Conservation (phyloP, 2,329 filamentous ascomycete genomes). For the Pseudocercospora eumusae region DNA sequence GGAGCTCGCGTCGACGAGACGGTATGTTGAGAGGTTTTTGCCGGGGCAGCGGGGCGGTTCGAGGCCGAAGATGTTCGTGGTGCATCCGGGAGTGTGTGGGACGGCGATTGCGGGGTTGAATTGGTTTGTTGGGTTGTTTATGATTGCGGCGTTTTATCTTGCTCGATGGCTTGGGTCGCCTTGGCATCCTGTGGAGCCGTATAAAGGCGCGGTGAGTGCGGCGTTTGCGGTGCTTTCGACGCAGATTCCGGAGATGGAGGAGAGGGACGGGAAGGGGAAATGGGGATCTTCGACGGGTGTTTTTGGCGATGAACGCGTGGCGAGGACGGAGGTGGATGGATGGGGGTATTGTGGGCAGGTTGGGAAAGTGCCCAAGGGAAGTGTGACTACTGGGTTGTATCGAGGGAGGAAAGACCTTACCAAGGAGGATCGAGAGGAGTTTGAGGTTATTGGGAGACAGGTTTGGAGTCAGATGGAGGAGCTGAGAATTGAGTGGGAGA, state of each 20-base stretch:
- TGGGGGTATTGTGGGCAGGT: constrained; percentile 70
- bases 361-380: constrained; percentile 48
- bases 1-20: constrained; percentile 63
- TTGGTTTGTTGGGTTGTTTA: constrained; percentile 67
- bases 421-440: constrained; percentile 66
- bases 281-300: constrained; percentile 77
- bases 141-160: constrained; percentile 68
- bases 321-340: constrained; percentile 79
- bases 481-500: constrained; percentile 43
- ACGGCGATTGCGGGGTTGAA: constrained; percentile 78
- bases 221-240: constrained; percentile 75
- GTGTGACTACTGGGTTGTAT: constrained; percentile 57
- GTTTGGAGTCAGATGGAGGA: constrained; percentile 44
- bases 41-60: too few relatives aligned
- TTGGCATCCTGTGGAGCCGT: constrained; percentile 80
- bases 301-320: constrained; percentile 58
- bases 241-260: constrained; percentile 59
- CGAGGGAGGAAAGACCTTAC: constrained; percentile 61
- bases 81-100: constrained; percentile 83
- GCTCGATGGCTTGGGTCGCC: constrained; percentile 78
- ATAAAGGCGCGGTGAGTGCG: constrained; percentile 73
- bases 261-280: constrained; percentile 62
- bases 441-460: constrained; percentile 67
- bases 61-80: constrained; percentile 73
- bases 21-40: constrained; percentile 61